Evolutionary conservation across 768 basidiomycete genomes (phyloP).

Genomic region (Coprinopsis strossmayeri): DNA sequence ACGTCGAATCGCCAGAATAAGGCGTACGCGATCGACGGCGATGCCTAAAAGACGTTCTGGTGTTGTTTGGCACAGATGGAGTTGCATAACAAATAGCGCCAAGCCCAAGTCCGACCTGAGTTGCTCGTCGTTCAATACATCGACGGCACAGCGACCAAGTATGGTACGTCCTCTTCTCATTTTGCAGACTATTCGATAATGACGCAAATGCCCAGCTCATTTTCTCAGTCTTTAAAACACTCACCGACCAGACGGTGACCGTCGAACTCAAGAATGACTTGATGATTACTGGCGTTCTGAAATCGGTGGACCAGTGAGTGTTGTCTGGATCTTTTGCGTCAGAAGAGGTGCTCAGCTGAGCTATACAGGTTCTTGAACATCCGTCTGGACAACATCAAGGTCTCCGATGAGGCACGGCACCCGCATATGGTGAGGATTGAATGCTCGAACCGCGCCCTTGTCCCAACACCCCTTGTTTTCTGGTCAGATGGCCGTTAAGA

Average conservation of each 20-base stretch:
- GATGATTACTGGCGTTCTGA: conserved; percentile 89
- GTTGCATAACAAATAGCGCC: background rate
- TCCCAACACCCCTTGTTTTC: too few species aligned
- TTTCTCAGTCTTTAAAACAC: conserved; percentile 98
- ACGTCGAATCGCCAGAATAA: too few species aligned
- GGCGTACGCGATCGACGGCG: too few species aligned
- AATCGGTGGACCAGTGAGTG: conserved; percentile 96
- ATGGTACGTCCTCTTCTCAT: background rate
- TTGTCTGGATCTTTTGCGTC: conserved; percentile 17
- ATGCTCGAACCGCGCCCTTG: too few species aligned
- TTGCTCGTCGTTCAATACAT: background rate
- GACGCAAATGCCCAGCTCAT: conserved; percentile 53
- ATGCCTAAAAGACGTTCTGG: too few species aligned
- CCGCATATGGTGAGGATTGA: conserved; percentile 88
- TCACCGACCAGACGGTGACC: conserved; percentile 94
- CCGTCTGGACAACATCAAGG: conserved; percentile 88
- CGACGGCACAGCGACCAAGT: background rate
- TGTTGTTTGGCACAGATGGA: background rate
- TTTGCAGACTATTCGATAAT: background rate
- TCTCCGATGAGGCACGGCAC: conserved; percentile 87
- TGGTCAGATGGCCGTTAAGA: conserved; percentile 92
- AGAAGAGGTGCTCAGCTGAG: conserved; percentile 4
- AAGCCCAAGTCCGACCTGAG: background rate
- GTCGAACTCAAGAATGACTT: conserved; percentile 99
- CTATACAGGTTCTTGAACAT: conserved; percentile 83